phyloP scores from a whole-genome alignment of 106 monocot genomes.

The Allium fistulosum region DNA sequence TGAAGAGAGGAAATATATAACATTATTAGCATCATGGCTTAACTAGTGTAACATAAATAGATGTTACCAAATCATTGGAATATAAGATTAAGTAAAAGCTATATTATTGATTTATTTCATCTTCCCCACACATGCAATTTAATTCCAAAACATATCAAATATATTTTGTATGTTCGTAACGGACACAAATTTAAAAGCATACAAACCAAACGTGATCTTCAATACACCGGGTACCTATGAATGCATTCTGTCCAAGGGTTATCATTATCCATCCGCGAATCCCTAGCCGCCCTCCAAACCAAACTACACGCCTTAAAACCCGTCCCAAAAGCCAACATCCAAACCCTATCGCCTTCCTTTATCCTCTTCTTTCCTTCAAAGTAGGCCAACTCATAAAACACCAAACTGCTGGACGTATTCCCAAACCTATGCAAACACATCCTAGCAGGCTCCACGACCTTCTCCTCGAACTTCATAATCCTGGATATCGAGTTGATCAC shows the following conservation, averaged over 20 bases:
- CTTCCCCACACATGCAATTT: too few species aligned
- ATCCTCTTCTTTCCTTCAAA: constrained; percentile 57
- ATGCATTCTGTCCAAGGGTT: constrained; percentile 51
- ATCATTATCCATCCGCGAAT: constrained; percentile 21
- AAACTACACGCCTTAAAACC: constrained; percentile 65
- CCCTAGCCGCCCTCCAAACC: constrained; percentile 26
- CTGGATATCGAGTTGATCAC: constrained; percentile 36
- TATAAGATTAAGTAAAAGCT: too few species aligned
- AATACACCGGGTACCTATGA: constrained; percentile 37
- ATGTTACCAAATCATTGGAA: too few species aligned
- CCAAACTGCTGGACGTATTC: constrained; percentile 60
- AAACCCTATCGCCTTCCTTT: constrained; percentile 41
- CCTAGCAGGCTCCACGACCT: constrained; percentile 42
- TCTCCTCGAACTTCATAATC: constrained; percentile 18
- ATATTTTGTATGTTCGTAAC: too few species aligned
- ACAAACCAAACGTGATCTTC: too few species aligned
- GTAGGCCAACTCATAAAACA: constrained; percentile 72
- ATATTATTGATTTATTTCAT: too few species aligned
- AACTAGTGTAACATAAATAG: too few species aligned
- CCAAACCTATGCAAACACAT: constrained; percentile 74
- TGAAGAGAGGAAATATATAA: too few species aligned
- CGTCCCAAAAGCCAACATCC: constrained; percentile 69
- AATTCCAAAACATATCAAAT: too few species aligned
- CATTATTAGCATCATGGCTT: too few species aligned
- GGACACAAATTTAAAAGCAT: too few species aligned